Conservation (phyloP, 345 rosid genomes). For the Schrenkiella parvula region DNA sequence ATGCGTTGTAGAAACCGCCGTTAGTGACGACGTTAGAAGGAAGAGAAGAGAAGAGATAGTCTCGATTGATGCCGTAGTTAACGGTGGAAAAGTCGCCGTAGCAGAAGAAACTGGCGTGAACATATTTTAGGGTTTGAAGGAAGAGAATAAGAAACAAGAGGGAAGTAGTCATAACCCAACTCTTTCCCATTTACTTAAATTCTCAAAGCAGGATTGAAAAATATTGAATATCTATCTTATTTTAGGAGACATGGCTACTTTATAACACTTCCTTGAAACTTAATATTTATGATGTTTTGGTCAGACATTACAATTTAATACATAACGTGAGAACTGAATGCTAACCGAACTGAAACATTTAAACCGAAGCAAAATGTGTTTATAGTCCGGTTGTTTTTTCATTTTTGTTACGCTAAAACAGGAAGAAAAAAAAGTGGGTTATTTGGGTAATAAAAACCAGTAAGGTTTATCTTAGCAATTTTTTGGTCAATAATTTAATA, state of each 20-base stretch:
- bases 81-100: conserved; percentile 33
- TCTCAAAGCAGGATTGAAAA: neutral
- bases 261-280: neutral
- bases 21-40: conserved; percentile 24
- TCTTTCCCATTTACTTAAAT: conserved; percentile 1
- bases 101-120: conserved; percentile 2
- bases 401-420: too few relatives aligned
- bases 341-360: too few relatives aligned
- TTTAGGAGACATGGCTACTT: neutral
- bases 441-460: too few relatives aligned
- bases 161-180: neutral
- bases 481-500: too few relatives aligned
- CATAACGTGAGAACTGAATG: neutral
- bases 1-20: conserved; percentile 34
- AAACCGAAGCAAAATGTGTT: too few relatives aligned
- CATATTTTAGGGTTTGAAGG: neutral
- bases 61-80: conserved; percentile 27
- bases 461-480: too few relatives aligned
- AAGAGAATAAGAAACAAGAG: neutral
- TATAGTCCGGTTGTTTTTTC: too few relatives aligned
- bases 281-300: neutral
- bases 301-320: neutral
- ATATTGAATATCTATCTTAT: neutral
- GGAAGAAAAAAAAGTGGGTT: too few relatives aligned
- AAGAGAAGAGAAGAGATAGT: conserved; percentile 29